These are phyloP conservation scores for Fusarium coicis DNA, from an alignment of 2,329 filamentous ascomycete species.

Conservation along the genomic window DNA sequence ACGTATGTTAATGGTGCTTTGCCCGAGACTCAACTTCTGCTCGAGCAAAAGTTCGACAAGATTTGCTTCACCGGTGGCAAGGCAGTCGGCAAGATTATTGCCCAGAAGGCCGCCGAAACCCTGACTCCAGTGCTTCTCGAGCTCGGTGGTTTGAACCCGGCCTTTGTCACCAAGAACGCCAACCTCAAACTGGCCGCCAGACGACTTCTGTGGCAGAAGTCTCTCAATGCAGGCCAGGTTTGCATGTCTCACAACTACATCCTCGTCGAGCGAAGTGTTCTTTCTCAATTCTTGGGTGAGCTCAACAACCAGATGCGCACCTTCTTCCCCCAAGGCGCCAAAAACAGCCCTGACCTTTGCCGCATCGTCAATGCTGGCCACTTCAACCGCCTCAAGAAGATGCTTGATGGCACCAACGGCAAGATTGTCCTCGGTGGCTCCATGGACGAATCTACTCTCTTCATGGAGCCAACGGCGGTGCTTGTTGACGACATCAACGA, in stretches of 20 bases:
- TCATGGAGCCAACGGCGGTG: slow-evolving; percentile 94
- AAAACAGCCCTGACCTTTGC: slow-evolving; percentile 79
- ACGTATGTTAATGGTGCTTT: slow-evolving; percentile 82
- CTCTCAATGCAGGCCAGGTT: slow-evolving; percentile 86
- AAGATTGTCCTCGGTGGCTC: slow-evolving; percentile 89
- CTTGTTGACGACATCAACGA: slow-evolving; percentile 75
- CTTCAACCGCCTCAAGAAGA: slow-evolving; percentile 85
- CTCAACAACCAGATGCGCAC: slow-evolving; percentile 77
- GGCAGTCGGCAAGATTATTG: slow-evolving; percentile 84
- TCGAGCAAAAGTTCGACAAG: slow-evolving; percentile 96
- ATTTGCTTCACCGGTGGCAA: slow-evolving; percentile 94
- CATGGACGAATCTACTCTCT: slow-evolving; percentile 81
- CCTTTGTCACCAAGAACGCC: slow-evolving; percentile 87
- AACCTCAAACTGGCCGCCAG: slow-evolving; percentile 84
- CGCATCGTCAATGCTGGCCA: slow-evolving; percentile 84
- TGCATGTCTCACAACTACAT: slow-evolving; percentile 95
- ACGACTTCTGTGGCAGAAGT: slow-evolving; percentile 89
- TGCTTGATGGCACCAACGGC: slow-evolving; percentile 87
- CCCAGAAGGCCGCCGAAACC: slow-evolving; percentile 88
- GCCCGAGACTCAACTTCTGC: slow-evolving; percentile 81
- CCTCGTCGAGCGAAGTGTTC: slow-evolving; percentile 79
- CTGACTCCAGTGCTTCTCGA: slow-evolving; percentile 90
- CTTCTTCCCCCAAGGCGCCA: slow-evolving; percentile 86
- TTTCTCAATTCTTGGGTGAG: slow-evolving; percentile 77
- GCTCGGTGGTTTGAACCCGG: slow-evolving; percentile 91